Base-by-base conservation (phyloP, 2,329 filamentous ascomycete species). In the Cercospora sp. region DNA sequence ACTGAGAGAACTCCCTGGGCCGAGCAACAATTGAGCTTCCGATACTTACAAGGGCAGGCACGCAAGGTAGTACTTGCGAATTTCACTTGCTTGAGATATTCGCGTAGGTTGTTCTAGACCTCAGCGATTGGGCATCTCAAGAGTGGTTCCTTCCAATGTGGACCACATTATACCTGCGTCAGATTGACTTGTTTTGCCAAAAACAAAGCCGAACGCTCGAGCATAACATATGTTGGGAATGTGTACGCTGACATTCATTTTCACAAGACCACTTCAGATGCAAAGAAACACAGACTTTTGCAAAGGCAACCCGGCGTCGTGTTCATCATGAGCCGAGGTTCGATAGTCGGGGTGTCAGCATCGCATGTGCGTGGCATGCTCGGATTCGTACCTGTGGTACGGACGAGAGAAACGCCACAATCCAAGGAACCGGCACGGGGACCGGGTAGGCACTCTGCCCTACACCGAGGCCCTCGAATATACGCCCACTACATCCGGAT, bases 341-440 rank as follows among this genome's bases (percentile, higher is more conserved):
- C 13, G 48, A 28, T 8, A 39, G 36, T 39, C 5, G 12, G 23
- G 48, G 13, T 53, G 42, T 48, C 42, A 23, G 42, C 36, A 42
- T 8, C 7, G 16, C 36, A 53, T 53, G 10, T 13, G 48, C 5
- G 23, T 53, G 48, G 48, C 23, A 55, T 55, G 48, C 48, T 55
- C 48, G 48, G 48, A 55, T 55, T 55, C 48, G 48, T 55, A n/a
- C n/a, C n/a, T n/a, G n/a, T n/a, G n/a, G n/a, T n/a, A 30, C 48
- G 12, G 48, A 53, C 20, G 48, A 26, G 20, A 26, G 23, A 23
- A 53, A 53, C 48, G 48, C 48, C 48, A 53, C 48, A 53, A 26
- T 53, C 48, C 23, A 53, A 12, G 48, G 48, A 13, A 51, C 20
- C 20, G 20, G 20, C 48, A n/a, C 36, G 16, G 1, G 36, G 16